phyloP scores from a whole-genome alignment of 345 rosid species.

The Ailanthus altissimus region DNA sequence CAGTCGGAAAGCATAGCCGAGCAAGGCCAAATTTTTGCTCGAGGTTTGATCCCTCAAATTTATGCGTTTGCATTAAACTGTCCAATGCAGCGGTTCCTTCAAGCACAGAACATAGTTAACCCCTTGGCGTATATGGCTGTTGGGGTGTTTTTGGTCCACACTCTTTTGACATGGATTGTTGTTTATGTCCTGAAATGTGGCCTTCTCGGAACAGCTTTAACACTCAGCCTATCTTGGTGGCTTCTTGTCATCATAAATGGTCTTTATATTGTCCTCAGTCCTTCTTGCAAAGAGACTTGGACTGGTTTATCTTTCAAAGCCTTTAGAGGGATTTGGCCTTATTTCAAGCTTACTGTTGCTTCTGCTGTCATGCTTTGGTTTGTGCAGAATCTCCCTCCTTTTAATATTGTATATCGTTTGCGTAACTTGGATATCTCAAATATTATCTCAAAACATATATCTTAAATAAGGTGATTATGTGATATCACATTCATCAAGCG shows the following conservation, averaged over 20 bases:
- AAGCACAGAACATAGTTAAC: slow-evolving; percentile 91
- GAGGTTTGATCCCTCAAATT: slow-evolving; percentile 73
- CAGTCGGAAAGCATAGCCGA: slow-evolving; percentile 57
- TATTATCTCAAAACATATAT: background rate
- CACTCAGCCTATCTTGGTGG: slow-evolving; percentile 85
- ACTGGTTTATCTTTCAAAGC: slow-evolving; percentile 64
- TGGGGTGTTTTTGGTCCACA: slow-evolving; percentile 65
- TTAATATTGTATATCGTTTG: background rate
- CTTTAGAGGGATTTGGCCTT: slow-evolving; percentile 84
- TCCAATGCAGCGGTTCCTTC: slow-evolving; percentile 89
- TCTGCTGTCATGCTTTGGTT: slow-evolving; percentile 93
- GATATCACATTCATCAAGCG: too few relatives aligned
- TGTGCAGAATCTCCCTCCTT: background rate
- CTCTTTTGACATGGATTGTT: slow-evolving; percentile 59
- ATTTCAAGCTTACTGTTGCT: slow-evolving; percentile 74
- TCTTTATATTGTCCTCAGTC: slow-evolving; percentile 62
- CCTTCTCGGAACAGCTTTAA: slow-evolving; percentile 64
- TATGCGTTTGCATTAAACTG: slow-evolving; percentile 76
- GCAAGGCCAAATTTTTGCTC: slow-evolving; percentile 67
- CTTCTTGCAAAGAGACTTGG: slow-evolving; percentile 79
- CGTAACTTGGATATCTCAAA: background rate
- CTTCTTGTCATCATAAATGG: slow-evolving; percentile 44
- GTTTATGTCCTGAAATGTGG: slow-evolving; percentile 51
- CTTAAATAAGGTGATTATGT: too few relatives aligned
- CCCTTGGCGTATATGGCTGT: slow-evolving; percentile 78